These are phyloP conservation scores for Nakaseomyces delphensis DNA, from an alignment of 1,139 yeast species.

Conservation along the genomic window DNA sequence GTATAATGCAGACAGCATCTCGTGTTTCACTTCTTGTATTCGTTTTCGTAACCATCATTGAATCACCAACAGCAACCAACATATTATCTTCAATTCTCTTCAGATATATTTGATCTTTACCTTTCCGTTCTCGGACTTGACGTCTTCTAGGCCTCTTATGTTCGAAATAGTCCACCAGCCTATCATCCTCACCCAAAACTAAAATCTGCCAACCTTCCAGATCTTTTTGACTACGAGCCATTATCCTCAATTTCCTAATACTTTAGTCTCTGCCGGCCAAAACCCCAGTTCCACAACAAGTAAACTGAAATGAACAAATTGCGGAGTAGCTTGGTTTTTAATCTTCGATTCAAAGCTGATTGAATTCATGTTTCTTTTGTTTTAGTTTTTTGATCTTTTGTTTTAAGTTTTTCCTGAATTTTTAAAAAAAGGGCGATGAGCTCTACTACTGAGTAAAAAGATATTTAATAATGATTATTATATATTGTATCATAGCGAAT, in stretches of 20 bases:
- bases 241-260: slow-evolving; percentile 9
- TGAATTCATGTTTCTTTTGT: neutral
- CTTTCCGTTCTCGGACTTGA: slow-evolving; percentile 10
- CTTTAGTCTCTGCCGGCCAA: too few species aligned
- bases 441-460: neutral
- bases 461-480: too few species aligned
- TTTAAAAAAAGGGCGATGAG: neutral
- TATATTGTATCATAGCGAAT: too few species aligned
- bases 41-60: neutral
- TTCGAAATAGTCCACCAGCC: slow-evolving; percentile 15
- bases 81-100: slow-evolving; percentile 16
- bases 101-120: slow-evolving; percentile 8
- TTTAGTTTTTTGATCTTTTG: neutral
- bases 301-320: too few species aligned
- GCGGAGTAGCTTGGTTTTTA: neutral
- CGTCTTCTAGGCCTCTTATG: slow-evolving; percentile 18
- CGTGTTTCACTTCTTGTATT: slow-evolving; percentile 9
- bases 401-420: neutral
- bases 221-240: slow-evolving; percentile 24
- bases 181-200: slow-evolving; percentile 25
- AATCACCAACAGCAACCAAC: slow-evolving; percentile 24
- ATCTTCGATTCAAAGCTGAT: neutral
- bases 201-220: slow-evolving; percentile 28
- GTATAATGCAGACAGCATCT: slow-evolving; percentile 20
- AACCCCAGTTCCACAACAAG: too few species aligned